Conservation (phyloP, 2,329 filamentous ascomycete genomes). For the Hypoxylon sp. region DNA sequence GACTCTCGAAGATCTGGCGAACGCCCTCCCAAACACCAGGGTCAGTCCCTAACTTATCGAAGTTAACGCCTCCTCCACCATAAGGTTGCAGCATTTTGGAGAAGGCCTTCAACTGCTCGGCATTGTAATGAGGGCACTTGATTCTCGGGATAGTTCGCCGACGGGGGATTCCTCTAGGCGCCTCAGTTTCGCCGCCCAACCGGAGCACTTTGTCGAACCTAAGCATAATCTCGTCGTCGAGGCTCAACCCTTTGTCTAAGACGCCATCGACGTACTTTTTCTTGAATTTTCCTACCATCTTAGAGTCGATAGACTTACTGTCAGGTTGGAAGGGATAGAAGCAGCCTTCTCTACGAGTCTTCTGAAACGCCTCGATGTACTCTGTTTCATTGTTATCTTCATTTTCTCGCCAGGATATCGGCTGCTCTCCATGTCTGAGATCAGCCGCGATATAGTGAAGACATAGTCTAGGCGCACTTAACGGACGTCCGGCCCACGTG, state of each 20-base stretch:
- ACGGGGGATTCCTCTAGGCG: neutral
- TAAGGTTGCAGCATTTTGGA: neutral
- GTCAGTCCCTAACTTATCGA: neutral
- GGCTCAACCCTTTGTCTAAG: neutral
- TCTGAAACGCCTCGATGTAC: slow-evolving; percentile 6
- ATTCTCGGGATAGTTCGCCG: slow-evolving; percentile 15
- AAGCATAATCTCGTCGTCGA: neutral
- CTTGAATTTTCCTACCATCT: neutral
- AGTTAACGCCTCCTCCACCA: neutral
- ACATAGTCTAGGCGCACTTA: neutral
- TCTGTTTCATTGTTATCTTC: neutral
- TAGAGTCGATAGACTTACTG: neutral
- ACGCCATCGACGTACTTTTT: neutral
- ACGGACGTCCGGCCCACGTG: neutral
- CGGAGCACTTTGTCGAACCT: neutral
- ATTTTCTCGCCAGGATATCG: slow-evolving; percentile 20
- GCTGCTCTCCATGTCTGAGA: slow-evolving; percentile 34
- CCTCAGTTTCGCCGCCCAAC: neutral
- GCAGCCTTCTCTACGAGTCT: slow-evolving; percentile 12
- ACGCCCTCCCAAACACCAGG: slow-evolving; percentile 33
- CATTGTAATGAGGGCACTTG: slow-evolving; percentile 1
- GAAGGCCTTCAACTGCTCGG: neutral
- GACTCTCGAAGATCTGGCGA: slow-evolving; percentile 8
- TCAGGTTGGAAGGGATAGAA: slow-evolving; percentile 28
- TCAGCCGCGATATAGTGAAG: slow-evolving; percentile 20